Evolutionary conservation across 306 rosid genomes (phyloP).

Genomic region (Argentina anserina): DNA sequence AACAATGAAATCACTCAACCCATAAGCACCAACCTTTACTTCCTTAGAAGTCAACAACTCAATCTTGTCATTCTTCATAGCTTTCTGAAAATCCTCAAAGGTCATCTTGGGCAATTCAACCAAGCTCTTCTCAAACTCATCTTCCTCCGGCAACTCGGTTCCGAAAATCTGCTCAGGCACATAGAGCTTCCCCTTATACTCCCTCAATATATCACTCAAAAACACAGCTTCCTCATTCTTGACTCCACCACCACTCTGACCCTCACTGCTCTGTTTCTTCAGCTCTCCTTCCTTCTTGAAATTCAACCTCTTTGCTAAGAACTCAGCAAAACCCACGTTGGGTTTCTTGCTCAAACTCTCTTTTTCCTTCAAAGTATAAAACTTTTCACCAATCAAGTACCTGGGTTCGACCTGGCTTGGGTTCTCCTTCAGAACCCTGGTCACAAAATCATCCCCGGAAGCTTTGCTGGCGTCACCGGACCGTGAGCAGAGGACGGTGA

Average conservation of each 20-base stretch:
- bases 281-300: slow-evolving; percentile 22
- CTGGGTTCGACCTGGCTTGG: slow-evolving; percentile 91
- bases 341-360: slow-evolving; percentile 44
- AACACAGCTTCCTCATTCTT: slow-evolving; percentile 52
- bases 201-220: slow-evolving; percentile 76
- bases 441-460: slow-evolving; percentile 59
- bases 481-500: slow-evolving; percentile 40
- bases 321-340: slow-evolving; percentile 37
- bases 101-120: slow-evolving; percentile 67
- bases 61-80: slow-evolving; percentile 57
- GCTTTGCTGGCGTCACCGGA: slow-evolving; percentile 28
- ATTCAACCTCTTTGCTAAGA: slow-evolving; percentile 43
- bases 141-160: slow-evolving; percentile 60
- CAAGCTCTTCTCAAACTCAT: slow-evolving; percentile 48
- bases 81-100: slow-evolving; percentile 61
- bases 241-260: slow-evolving; percentile 24
- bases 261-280: slow-evolving; percentile 35
- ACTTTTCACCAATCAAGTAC: slow-evolving; percentile 63
- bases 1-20: slow-evolving; percentile 52
- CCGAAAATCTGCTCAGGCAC: slow-evolving; percentile 93
- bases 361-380: slow-evolving; percentile 59
- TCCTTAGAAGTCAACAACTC: slow-evolving; percentile 67
- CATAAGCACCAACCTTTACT: slow-evolving; percentile 25
- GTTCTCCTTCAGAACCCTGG: slow-evolving; percentile 78
- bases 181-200: slow-evolving; percentile 85